phyloP scores from a whole-genome alignment of 2,329 filamentous ascomycete species.

The Exophiala oligosperma region DNA sequence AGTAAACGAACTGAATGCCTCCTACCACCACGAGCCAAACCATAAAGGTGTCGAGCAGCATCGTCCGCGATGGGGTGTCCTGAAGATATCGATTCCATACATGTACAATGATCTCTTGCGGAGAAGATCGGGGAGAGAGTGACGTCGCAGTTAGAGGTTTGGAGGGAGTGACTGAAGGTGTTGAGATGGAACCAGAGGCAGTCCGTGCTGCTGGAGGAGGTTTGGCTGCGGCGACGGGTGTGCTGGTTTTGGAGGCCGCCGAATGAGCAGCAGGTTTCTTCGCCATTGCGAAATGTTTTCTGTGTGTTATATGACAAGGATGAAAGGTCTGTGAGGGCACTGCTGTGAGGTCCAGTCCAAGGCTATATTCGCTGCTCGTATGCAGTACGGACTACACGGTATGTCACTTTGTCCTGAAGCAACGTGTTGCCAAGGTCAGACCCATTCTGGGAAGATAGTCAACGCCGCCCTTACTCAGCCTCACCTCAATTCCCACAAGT shows the following conservation, averaged over 20 bases:
- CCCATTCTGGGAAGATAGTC: neutral
- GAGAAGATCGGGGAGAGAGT: slow-evolving; percentile 41
- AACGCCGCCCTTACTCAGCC: too few species aligned
- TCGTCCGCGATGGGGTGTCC: slow-evolving; percentile 83
- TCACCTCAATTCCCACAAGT: too few species aligned
- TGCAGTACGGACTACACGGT: too few species aligned
- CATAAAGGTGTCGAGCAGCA: slow-evolving; percentile 91
- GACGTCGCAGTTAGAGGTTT: slow-evolving; percentile 26
- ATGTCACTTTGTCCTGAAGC: neutral
- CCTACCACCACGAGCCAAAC: slow-evolving; percentile 81
- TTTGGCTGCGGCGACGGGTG: slow-evolving; percentile 30
- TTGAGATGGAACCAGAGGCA: slow-evolving; percentile 30
- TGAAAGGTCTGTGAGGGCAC: too few species aligned
- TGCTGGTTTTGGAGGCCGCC: slow-evolving; percentile 29
- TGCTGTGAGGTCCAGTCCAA: too few species aligned
- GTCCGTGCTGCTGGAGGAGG: slow-evolving; percentile 29
- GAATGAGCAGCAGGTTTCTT: slow-evolving; percentile 23
- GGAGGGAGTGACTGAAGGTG: slow-evolving; percentile 28
- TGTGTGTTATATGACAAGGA: too few species aligned
- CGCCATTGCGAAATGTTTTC: slow-evolving; percentile 9
- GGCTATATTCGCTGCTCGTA: too few species aligned
- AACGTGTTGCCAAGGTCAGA: slow-evolving; percentile 1
- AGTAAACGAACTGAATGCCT: slow-evolving; percentile 91
- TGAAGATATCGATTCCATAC: slow-evolving; percentile 77
- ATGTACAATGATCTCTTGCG: slow-evolving; percentile 62